Base-by-base conservation (phyloP, 306 rosid species). In the Cyclanthera cordifolia region DNA sequence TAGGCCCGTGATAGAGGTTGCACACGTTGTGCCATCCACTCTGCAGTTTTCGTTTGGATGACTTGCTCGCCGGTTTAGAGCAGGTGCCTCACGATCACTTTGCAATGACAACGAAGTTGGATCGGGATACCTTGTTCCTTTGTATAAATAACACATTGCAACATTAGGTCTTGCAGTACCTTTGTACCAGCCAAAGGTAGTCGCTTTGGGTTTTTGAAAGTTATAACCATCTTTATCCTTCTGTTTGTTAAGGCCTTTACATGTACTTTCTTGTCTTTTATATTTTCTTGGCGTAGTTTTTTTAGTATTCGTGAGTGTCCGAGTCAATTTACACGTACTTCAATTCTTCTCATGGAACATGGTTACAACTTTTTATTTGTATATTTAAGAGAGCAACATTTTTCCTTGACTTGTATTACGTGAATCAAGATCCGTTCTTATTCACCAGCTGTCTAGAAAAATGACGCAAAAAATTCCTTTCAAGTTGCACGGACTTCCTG, bases 401-500 rank as follows among this genome's bases (percentile, higher is more conserved):
- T 85, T 83, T 81, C 43, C 95, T 93, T 93, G 82, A 93, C 96
- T n/a, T 55, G 21, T 65, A 65, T 82, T 77, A 93, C 95, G 95
- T 4, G 95, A 89, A 81, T 84, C 98, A 43, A 89, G 82, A 81
- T 79, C 96, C 20, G 79, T 89, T 74, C 83, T 84, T 79, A 84
- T 90, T 60, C 99, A 90, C 80, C 88, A 80, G 85, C 79, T 93
- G 55, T 85, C 95, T 21, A 86, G 82, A 85, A 90, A 90, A 79
- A 67, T 78, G 68, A 86, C 90, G 3, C 95, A 93, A 77, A 84
- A 77, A 66, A 77, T 86, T 78, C 92, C 95, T 14, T 86, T 85
- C 85, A 87, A 87, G 75, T 79, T 93, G 79, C 94, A 48, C n/a
- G 96, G 91, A 67, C 79, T 90, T 76, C 90, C 96, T 50, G 98